These are phyloP conservation scores for Hyphopichia burtonii DNA, from an alignment of 1,139 yeast species.

Conservation along the genomic window DNA sequence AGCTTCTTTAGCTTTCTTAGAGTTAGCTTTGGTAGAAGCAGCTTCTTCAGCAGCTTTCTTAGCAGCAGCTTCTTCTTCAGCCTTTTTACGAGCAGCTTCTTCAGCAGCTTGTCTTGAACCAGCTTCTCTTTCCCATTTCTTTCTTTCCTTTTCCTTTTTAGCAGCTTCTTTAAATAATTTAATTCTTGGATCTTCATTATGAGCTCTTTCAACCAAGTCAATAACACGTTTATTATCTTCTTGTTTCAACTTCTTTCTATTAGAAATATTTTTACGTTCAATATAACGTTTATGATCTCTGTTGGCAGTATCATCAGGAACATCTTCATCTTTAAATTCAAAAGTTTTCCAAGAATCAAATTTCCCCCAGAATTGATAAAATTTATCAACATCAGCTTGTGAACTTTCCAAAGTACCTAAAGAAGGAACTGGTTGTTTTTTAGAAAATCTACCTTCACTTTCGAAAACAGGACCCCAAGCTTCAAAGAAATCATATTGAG, in stretches of 20 bases:
- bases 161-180: slow-evolving; percentile 90
- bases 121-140: slow-evolving; percentile 98
- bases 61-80: slow-evolving; percentile 78
- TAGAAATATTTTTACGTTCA: slow-evolving; percentile 95
- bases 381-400: slow-evolving; percentile 83
- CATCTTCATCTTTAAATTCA: slow-evolving; percentile 98
- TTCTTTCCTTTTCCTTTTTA: slow-evolving; percentile 90
- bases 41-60: slow-evolving; percentile 77
- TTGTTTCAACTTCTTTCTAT: slow-evolving; percentile 96
- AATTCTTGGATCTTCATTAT: slow-evolving; percentile 91
- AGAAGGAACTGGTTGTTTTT: slow-evolving; percentile 80
- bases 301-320: slow-evolving; percentile 98
- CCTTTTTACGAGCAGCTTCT: slow-evolving; percentile 77
- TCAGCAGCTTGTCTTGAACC: slow-evolving; percentile 96
- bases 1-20: slow-evolving; percentile 95
- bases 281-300: slow-evolving; percentile 99
- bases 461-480: slow-evolving; percentile 93
- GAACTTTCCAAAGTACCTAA: slow-evolving; percentile 70
- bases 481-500: slow-evolving; percentile 76
- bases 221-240: slow-evolving; percentile 92
- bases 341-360: slow-evolving; percentile 98
- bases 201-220: slow-evolving; percentile 85
- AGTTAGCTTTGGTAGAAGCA: slow-evolving; percentile 60
- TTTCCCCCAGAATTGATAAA: slow-evolving; percentile 90
- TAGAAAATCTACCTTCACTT: slow-evolving; percentile 89